Evolutionary conservation across 129 eudicot species (phyloP), one percentile per base, ranked within the genome.

Genomic region (Logfia minima): DNA sequence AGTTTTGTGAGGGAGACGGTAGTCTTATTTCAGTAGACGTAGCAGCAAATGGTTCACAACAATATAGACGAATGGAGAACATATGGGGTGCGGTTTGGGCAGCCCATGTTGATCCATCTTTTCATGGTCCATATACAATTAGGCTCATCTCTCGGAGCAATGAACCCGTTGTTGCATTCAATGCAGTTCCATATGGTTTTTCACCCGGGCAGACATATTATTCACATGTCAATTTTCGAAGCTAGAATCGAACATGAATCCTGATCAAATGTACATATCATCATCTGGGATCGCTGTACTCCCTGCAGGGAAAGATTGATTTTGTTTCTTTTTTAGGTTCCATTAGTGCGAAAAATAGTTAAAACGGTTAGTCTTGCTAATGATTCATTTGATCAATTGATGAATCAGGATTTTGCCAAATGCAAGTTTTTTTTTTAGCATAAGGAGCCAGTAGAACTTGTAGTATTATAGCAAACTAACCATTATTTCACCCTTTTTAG

Each of bases 71-170:
- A 29, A 86, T 86, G 94, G 53, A 71, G n/a, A 83, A 82, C 64
- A 51, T 76, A 26, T 89, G 87, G 87, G 94, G 91, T 10, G 90
- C 94, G 13, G 88, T 85, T 55, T 89, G 88, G 87, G 85, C 80
- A 1, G 71, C 45, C 0, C 61, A 86, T 41, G 51, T 77, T n/a
- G 83, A 80, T 13, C 68, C 82, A 19, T 76, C 77, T 21, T 67
- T 77, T n/a, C 68, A 28, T 2, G 75, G 80, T 6, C 94, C 94
- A 22, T 89, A 73, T 45, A 65, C 91, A 13, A 65, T 89, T 18
- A 71, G 71, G 69, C 74, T 86, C 19, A 63, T 76, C 13, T 51
- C 77, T 9, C 65, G 59, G 1, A 75, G 5, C 17, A 74, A 61
- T 14, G 83, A 77, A 74, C 77, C 59, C 0, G 24, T 84, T 58